A percentile compares a stretch with the other conserved stretches of the same genome.
phyloP scores from a whole-genome alignment of 495 filamentous ascomycete species.

The Lichenothelia convexa region DNA sequence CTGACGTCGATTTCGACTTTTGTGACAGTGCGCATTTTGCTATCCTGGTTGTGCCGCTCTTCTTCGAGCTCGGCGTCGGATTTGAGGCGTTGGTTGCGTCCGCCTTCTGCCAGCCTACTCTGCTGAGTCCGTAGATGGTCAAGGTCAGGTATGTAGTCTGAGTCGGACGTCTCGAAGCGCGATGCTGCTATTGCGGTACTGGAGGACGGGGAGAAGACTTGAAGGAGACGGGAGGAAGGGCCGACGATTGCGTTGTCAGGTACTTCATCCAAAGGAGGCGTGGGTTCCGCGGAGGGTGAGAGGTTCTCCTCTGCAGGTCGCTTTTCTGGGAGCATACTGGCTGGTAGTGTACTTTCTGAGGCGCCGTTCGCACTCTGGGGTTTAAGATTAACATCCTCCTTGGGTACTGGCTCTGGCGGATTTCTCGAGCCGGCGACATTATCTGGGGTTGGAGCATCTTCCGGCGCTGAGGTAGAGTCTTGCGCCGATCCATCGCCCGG shows the following conservation, averaged over 20 bases:
- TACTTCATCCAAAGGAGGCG: slow-evolving; percentile 1
- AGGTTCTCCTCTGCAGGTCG: slow-evolving; percentile 1
- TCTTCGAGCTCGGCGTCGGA: slow-evolving; percentile 49
- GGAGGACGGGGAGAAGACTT: slow-evolving; percentile 54
- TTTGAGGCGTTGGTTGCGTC: slow-evolving; percentile 48
- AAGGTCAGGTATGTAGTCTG: slow-evolving; percentile 65
- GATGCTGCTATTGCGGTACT: slow-evolving; percentile 58
- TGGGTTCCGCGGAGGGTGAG: slow-evolving; percentile 7
- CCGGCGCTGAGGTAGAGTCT: slow-evolving; percentile 4
- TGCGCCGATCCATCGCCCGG: neutral
- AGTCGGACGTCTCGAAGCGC: slow-evolving; percentile 42
- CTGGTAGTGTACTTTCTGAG: neutral
- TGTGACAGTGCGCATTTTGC: slow-evolving; percentile 42
- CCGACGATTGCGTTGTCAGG: slow-evolving; percentile 6
- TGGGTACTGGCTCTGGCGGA: neutral
- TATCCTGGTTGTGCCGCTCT: slow-evolving; percentile 36
- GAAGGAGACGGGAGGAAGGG: slow-evolving; percentile 33
- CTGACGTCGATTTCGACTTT: slow-evolving; percentile 62
- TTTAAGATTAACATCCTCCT: neutral
- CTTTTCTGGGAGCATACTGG: neutral
- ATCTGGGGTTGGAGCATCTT: slow-evolving; percentile 4
- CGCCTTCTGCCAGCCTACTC: slow-evolving; percentile 40
- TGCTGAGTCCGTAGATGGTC: slow-evolving; percentile 75
- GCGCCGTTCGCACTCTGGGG: neutral
- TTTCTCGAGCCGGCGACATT: neutral